Evolutionary conservation across 2,329 filamentous ascomycete genomes (phyloP).

Genomic region (Xylariomycetidae sp.): DNA sequence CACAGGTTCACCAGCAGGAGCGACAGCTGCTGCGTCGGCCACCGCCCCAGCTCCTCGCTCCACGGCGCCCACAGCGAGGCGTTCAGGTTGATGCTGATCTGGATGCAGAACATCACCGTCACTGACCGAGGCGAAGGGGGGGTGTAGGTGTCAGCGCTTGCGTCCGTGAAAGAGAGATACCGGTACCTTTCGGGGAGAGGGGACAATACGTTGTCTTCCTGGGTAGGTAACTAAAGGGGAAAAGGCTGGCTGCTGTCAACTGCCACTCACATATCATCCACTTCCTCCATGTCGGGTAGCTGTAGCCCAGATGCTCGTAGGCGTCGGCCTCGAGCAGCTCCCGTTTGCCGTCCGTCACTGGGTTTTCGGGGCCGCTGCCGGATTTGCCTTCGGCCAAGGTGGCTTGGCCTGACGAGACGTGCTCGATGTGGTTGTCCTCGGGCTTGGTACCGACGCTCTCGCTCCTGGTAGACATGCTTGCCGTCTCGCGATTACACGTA

Average conservation of each 20-base stretch:
- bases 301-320: not conserved
- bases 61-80: not conserved
- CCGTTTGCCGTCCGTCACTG: not conserved
- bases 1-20: slow-evolving; percentile 1
- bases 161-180: too few species aligned
- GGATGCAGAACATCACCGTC: not conserved
- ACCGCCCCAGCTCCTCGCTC: slow-evolving; percentile 1
- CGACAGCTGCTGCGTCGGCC: not conserved
- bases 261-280: not conserved
- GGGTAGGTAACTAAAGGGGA: too few species aligned
- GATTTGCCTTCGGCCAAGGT: not conserved
- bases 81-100: slow-evolving; percentile 2
- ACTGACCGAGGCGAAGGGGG: too few species aligned
- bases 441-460: not conserved
- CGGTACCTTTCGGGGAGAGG: too few species aligned
- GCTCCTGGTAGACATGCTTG: too few species aligned
- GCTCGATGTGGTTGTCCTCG: not conserved
- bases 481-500: too few species aligned
- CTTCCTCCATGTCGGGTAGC: slow-evolving; percentile 1
- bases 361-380: not conserved
- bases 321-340: not conserved
- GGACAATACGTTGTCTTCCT: too few species aligned
- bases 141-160: too few species aligned
- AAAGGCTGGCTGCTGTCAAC: too few species aligned
- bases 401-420: too few species aligned